Conservation (phyloP, 225 moss, liverwort and hornwort species). For the Ulota crispa region DNA sequence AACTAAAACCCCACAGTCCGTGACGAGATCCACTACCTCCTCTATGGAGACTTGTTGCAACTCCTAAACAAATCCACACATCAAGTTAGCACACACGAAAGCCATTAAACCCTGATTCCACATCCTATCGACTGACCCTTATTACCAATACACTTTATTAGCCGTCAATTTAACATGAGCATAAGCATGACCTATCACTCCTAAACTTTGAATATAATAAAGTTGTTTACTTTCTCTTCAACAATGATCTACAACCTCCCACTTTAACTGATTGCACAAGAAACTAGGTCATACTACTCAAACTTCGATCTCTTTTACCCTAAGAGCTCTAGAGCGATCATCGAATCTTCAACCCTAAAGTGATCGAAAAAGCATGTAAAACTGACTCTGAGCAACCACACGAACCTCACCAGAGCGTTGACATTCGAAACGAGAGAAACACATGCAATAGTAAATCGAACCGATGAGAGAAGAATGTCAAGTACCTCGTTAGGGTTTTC, state of each 20-base stretch:
- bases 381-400: neutral
- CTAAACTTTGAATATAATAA: neutral
- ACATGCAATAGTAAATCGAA: neutral
- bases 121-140: neutral
- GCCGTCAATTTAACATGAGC: neutral
- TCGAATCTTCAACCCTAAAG: neutral
- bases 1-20: conserved; percentile 38
- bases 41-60: conserved; percentile 38
- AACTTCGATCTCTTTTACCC: neutral
- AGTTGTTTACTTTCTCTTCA: neutral
- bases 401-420: neutral
- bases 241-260: neutral
- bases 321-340: neutral
- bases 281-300: neutral
- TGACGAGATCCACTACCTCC: conserved; percentile 42
- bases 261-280: neutral
- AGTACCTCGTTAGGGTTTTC: conserved; percentile 30
- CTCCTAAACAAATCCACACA: conserved; percentile 2
- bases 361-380: neutral
- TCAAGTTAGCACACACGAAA: neutral
- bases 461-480: neutral
- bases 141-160: neutral
- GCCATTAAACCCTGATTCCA: neutral
- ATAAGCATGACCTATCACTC: neutral
- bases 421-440: neutral